Evolutionary conservation across 495 filamentous ascomycete species (phyloP).

Genomic region (Niebla homalea): DNA sequence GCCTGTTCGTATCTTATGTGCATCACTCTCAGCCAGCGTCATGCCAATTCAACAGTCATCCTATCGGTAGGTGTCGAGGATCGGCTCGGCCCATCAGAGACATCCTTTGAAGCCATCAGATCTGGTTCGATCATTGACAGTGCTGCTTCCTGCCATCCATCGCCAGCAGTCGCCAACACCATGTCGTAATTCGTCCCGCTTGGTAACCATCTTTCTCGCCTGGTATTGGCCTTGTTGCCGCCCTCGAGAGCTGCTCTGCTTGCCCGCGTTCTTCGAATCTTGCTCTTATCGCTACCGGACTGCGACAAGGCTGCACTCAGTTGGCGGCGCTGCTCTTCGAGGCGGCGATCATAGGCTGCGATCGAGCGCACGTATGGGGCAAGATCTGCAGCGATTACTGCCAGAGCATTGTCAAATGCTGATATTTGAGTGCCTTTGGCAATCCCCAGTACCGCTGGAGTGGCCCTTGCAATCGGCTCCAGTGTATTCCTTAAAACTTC

Average conservation of each 20-base stretch:
- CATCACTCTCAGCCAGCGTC: too few relatives aligned
- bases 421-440: conserved; percentile 33
- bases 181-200: conserved; percentile 45
- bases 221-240: conserved; percentile 53
- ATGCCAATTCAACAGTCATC: too few relatives aligned
- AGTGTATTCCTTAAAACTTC: conserved; percentile 27
- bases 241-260: conserved; percentile 77
- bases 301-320: conserved; percentile 48
- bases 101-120: too few relatives aligned
- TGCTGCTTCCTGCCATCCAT: conserved; percentile 41
- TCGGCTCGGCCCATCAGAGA: too few relatives aligned
- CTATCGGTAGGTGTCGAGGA: too few relatives aligned
- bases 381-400: conserved; percentile 55
- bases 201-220: conserved; percentile 72
- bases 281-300: conserved; percentile 40
- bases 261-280: conserved; percentile 61
- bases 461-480: conserved; percentile 39
- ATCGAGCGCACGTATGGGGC: conserved; percentile 77
- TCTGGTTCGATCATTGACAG: too few relatives aligned
- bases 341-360: conserved; percentile 54
- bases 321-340: conserved; percentile 51
- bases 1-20: too few relatives aligned
- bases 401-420: conserved; percentile 55
- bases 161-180: conserved; percentile 54
- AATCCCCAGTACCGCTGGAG: conserved; percentile 27